Evolutionary conservation across 2,329 filamentous ascomycete species (phyloP).

Genomic region (Penicillium sp.): DNA sequence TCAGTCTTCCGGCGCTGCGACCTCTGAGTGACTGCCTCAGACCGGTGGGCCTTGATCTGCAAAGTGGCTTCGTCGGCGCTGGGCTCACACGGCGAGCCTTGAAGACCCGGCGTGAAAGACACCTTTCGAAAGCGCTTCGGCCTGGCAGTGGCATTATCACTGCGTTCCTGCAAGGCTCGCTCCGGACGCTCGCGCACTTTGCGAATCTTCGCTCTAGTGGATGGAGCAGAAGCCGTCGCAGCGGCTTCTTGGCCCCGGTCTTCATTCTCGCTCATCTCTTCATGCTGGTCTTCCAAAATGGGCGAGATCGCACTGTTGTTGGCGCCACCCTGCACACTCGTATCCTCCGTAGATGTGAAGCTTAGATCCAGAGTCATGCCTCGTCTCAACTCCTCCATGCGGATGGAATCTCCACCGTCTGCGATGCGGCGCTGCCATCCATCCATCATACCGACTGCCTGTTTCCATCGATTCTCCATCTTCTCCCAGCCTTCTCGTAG

Average conservation of each 20-base stretch:
- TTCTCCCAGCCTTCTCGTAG: slow-evolving; percentile 83
- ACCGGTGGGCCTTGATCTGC: slow-evolving; percentile 31
- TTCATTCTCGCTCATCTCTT: slow-evolving; percentile 26
- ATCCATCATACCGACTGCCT: slow-evolving; percentile 85
- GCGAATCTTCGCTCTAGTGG: slow-evolving; percentile 23
- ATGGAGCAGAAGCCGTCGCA: slow-evolving; percentile 11
- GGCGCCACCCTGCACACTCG: slow-evolving; percentile 14
- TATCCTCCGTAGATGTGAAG: slow-evolving; percentile 21
- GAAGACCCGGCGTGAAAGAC: slow-evolving; percentile 32
- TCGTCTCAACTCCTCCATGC: slow-evolving; percentile 40
- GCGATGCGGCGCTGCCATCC: slow-evolving; percentile 78
- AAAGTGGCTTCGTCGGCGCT: slow-evolving; percentile 32
- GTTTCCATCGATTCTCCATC: slow-evolving; percentile 86
- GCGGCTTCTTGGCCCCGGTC: slow-evolving; percentile 13
- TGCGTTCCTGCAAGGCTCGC: slow-evolving; percentile 34
- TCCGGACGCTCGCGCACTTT: slow-evolving; percentile 22
- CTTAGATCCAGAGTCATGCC: slow-evolving; percentile 41
- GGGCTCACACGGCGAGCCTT: slow-evolving; percentile 25
- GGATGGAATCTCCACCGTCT: slow-evolving; percentile 39
- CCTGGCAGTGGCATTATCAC: slow-evolving; percentile 28
- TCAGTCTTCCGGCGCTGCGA: slow-evolving; percentile 25
- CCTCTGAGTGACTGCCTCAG: slow-evolving; percentile 28
- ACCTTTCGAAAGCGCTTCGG: slow-evolving; percentile 34
- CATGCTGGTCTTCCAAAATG: slow-evolving; percentile 30
- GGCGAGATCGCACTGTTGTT: slow-evolving; percentile 26